A percentile compares a stretch with the other conserved stretches of the same genome.
Evolutionary conservation across 1,284 basidiomycete genomes (phyloP).

Genomic region (Xanthoconium separans): DNA sequence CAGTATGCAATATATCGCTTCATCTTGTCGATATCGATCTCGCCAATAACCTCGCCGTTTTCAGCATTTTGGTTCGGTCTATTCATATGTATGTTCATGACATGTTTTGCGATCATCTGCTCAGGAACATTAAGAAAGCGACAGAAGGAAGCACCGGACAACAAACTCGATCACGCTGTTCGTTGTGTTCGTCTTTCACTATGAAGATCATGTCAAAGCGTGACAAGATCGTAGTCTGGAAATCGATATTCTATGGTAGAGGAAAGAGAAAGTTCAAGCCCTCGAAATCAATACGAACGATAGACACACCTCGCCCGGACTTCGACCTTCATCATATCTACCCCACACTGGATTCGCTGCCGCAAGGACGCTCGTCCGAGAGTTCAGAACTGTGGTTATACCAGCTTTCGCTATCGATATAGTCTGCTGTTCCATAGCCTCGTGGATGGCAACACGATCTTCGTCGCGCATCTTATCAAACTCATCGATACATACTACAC

Average conservation of each 20-base stretch:
- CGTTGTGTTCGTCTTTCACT: constrained; percentile 98
- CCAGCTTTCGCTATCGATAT: constrained; percentile 99
- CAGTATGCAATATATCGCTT: constrained; percentile 96
- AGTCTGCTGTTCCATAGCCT: constrained; percentile 99
- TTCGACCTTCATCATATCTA: constrained; percentile 95
- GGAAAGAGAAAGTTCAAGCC: neutral
- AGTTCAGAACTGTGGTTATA: constrained; percentile 98
- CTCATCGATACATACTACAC: constrained; percentile 99
- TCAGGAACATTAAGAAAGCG: constrained; percentile 1
- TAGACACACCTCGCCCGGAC: constrained; percentile 82
- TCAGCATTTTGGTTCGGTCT: constrained; percentile 64
- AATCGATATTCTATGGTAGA: constrained; percentile 83
- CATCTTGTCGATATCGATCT: constrained; percentile 98
- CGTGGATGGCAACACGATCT: constrained; percentile 98
- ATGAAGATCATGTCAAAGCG: constrained; percentile 99
- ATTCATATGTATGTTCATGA: constrained; percentile 99
- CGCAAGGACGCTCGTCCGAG: constrained; percentile 93
- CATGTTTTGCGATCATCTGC: constrained; percentile 93
- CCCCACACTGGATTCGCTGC: constrained; percentile 99
- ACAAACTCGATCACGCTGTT: constrained; percentile 83
- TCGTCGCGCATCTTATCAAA: constrained; percentile 99
- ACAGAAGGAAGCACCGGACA: neutral
- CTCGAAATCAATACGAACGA: neutral
- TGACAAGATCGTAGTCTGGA: constrained; percentile 97
- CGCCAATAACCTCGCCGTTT: constrained; percentile 73